Base-by-base conservation (phyloP, 345 rosid species). In the Iberis pinnata region DNA sequence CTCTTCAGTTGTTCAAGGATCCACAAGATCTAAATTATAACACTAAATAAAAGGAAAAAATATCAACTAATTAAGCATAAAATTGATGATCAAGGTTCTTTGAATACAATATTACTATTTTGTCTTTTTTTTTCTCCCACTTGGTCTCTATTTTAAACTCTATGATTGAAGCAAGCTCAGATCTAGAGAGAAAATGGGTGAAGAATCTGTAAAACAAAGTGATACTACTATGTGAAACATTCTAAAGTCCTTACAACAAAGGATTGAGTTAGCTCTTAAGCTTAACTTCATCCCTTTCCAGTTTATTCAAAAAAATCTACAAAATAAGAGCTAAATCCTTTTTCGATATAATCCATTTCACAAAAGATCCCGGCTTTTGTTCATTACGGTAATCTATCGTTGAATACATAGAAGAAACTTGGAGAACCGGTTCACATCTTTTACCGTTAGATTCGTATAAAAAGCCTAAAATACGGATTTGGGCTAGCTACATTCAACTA, bases 371-470 rank as follows among this genome's bases (percentile, higher is more conserved):
- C 25, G 3, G 25, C 6, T 22, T 6, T 22, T 22, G 25, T 22
- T 22, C 25, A 22, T 6, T 58, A 54, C 20, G 78, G 73, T 32
- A 75, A 75, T 44, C 67, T 19, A 78, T 75, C 65, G 33, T 69
- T 14, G 77, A 78, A 35, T 76, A 73, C 60, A 76, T 73, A 10
- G 75, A 78, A 12, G 78, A 78, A 58, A 56, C 64, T 2, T 78
- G 78, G 76, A 52, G 48, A 37, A 46, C 40, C 12, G 32, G 59
- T 42, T 72, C 74, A 27, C 54, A 15, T 8, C 59, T 79, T 48
- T 53, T 73, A 32, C 79, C 84, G 0, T 26, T 40, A 4, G 81
- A 76, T 43, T 77, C 81, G 35, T 71, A 62, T 22, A 27, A 27
- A 55, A 71, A 66, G 58, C 68, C 74, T 47, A 51, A 53, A 50